phyloP scores from a whole-genome alignment of 73 alveolate genomes.

The Stentor roeselii region DNA sequence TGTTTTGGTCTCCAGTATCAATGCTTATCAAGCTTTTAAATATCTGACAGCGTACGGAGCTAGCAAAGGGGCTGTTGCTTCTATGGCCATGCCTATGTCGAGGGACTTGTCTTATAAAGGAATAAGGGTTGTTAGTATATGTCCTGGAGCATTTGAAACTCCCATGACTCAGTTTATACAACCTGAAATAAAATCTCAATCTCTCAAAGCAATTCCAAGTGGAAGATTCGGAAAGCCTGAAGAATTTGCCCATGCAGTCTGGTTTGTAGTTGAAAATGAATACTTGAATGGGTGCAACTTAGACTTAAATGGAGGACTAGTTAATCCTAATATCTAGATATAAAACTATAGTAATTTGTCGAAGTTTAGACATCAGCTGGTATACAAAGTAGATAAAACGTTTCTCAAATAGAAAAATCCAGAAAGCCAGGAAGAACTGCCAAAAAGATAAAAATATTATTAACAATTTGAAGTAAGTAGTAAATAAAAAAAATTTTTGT shows the following conservation, averaged over 20 bases:
- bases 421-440: too few species aligned
- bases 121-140: slow-evolving; percentile 81
- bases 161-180: slow-evolving; percentile 69
- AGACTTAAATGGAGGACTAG: slow-evolving; percentile 89
- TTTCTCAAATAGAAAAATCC: too few species aligned
- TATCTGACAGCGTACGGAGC: slow-evolving; percentile 84
- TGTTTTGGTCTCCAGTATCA: slow-evolving; percentile 73
- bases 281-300: slow-evolving; percentile 69
- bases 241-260: slow-evolving; percentile 80
- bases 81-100: slow-evolving; percentile 93
- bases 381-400: too few species aligned
- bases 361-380: too few species aligned
- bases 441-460: too few species aligned
- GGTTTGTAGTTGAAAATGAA: slow-evolving; percentile 46
- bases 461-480: too few species aligned
- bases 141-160: slow-evolving; percentile 82
- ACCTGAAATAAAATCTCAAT: slow-evolving; percentile 39
- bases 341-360: too few species aligned
- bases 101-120: slow-evolving; percentile 85
- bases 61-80: slow-evolving; percentile 87
- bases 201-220: slow-evolving; percentile 62
- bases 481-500: too few species aligned
- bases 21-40: slow-evolving; percentile 89
- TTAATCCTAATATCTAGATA: too few species aligned
- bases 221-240: slow-evolving; percentile 75